phyloP scores from a whole-genome alignment of 805 yeast species.

The Metschnikowia aberdeeniae region DNA sequence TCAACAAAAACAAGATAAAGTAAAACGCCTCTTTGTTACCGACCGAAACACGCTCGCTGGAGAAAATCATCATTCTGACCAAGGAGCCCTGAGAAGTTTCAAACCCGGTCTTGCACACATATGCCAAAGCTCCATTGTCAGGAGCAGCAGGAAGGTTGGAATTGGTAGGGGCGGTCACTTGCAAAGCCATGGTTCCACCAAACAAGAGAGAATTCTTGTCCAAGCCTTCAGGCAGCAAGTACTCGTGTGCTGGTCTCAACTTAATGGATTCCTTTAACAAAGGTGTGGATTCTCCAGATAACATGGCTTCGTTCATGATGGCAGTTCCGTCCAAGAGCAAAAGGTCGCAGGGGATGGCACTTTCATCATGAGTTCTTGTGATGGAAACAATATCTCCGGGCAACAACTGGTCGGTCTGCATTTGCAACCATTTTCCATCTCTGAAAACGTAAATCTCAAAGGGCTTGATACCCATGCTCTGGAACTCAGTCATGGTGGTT shows the following conservation, averaged over 20 bases:
- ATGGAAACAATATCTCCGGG: conserved; percentile 92
- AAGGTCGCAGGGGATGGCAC: conserved; percentile 92
- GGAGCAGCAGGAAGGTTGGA: conserved; percentile 63
- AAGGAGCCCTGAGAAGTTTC: conserved; percentile 97
- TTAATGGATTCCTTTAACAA: conserved; percentile 86
- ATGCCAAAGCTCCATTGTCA: conserved; percentile 86
- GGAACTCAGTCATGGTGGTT: conserved; percentile 89
- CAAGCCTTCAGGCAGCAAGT: conserved; percentile 68
- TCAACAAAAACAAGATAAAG: conserved; percentile 82
- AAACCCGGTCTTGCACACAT: conserved; percentile 92
- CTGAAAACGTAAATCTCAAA: conserved; percentile 73
- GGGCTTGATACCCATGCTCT: conserved; percentile 96
- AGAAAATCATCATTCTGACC: conserved; percentile 95
- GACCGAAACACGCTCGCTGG: conserved; percentile 93
- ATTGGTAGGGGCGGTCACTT: conserved; percentile 69
- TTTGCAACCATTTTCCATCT: conserved; percentile 61
- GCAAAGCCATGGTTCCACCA: conserved; percentile 96
- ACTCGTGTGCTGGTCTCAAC: conserved; percentile 71
- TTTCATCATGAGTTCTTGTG: conserved; percentile 83
- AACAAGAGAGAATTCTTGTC: conserved; percentile 87
- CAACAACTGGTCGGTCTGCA: conserved; percentile 69
- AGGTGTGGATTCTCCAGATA: conserved; percentile 98
- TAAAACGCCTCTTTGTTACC: conserved; percentile 92
- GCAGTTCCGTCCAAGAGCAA: conserved; percentile 84
- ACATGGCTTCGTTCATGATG: conserved; percentile 97